Evolutionary conservation across 1,284 basidiomycete species (phyloP).

Genomic region (Cutaneotrichosporon sp.): DNA sequence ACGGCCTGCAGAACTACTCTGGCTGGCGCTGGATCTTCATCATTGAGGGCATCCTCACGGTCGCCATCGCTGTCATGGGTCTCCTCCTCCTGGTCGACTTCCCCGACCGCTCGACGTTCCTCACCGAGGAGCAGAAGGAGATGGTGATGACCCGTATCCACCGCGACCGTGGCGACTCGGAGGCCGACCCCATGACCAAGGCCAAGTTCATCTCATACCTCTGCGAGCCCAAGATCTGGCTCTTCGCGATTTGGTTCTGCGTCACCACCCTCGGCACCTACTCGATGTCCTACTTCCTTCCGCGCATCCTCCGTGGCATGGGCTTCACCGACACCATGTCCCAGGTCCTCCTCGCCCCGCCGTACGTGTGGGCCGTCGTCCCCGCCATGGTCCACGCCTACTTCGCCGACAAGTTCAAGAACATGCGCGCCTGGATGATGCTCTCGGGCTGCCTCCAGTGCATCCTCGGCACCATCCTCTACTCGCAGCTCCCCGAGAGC

Average conservation of each 20-base stretch:
- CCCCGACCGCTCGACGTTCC: slow-evolving; percentile 56
- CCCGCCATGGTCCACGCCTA: slow-evolving; percentile 47
- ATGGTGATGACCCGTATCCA: slow-evolving; percentile 54
- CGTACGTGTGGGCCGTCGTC: slow-evolving; percentile 49
- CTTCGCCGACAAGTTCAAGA: slow-evolving; percentile 43
- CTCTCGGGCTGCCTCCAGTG: slow-evolving; percentile 5
- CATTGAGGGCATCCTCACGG: slow-evolving; percentile 37
- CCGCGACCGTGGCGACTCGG: slow-evolving; percentile 55
- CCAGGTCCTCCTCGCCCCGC: slow-evolving; percentile 52
- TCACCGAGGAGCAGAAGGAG: slow-evolving; percentile 49
- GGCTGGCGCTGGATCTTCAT: slow-evolving; percentile 23
- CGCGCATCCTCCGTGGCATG: slow-evolving; percentile 48
- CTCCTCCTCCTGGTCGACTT: slow-evolving; percentile 51
- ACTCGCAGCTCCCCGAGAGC: slow-evolving; percentile 12
- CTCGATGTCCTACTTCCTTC: slow-evolving; percentile 50
- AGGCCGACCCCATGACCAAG: slow-evolving; percentile 50
- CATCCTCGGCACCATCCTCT: slow-evolving; percentile 16
- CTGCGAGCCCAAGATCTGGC: slow-evolving; percentile 54
- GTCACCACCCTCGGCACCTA: slow-evolving; percentile 27
- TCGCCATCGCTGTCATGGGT: slow-evolving; percentile 41
- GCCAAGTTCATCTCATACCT: slow-evolving; percentile 48
- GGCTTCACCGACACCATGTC: slow-evolving; percentile 45
- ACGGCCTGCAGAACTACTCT: slow-evolving; percentile 6
- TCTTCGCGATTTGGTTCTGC: slow-evolving; percentile 53
- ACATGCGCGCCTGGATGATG: slow-evolving; percentile 12